These are phyloP conservation scores for Colletotrichum melonis DNA, from an alignment of 2,329 filamentous ascomycete species.

Conservation along the genomic window DNA sequence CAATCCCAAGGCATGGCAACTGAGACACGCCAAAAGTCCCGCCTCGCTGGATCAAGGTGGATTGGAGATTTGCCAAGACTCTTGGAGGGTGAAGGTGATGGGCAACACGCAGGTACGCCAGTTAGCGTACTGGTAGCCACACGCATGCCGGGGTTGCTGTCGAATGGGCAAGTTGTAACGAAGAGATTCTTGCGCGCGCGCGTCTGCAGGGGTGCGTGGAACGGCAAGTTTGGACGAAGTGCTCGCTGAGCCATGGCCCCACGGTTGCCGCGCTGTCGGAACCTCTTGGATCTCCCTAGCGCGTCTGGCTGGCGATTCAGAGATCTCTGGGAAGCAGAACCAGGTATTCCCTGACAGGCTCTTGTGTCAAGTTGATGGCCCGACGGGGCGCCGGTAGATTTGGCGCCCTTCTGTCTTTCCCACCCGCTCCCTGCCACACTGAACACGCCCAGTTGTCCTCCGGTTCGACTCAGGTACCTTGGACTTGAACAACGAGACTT, in stretches of 20 bases:
- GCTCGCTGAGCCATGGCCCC: slow-evolving; percentile 14
- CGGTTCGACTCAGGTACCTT: slow-evolving; percentile 15
- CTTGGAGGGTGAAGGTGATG: not conserved
- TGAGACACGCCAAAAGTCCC: slow-evolving; percentile 36
- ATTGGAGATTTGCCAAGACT: slow-evolving; percentile 12
- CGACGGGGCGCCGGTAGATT: slow-evolving; percentile 28
- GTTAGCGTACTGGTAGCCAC: not conserved
- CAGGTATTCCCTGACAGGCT: slow-evolving; percentile 9
- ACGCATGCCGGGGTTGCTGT: not conserved
- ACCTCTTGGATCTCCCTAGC: slow-evolving; percentile 22
- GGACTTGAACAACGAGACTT: slow-evolving; percentile 13
- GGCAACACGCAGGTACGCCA: slow-evolving; percentile 7
- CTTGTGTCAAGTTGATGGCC: slow-evolving; percentile 26
- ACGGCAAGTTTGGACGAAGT: slow-evolving; percentile 33
- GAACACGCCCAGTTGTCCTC: not conserved
- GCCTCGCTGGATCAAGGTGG: slow-evolving; percentile 32
- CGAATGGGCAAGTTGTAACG: slow-evolving; percentile 22
- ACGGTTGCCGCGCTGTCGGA: slow-evolving; percentile 35
- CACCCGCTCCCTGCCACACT: not conserved
- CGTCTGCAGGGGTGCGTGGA: not conserved
- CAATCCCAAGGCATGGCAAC: slow-evolving; percentile 7
- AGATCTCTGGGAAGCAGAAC: slow-evolving; percentile 20
- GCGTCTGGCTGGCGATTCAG: slow-evolving; percentile 27
- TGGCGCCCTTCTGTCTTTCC: slow-evolving; percentile 8
- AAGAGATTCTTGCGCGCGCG: slow-evolving; percentile 6